A percentile compares a stretch with the other conserved stretches of the same genome.
These are phyloP conservation scores for Saccharomyces kudriavzevii DNA, from an alignment of 805 yeast species.

Conservation along the genomic window DNA sequence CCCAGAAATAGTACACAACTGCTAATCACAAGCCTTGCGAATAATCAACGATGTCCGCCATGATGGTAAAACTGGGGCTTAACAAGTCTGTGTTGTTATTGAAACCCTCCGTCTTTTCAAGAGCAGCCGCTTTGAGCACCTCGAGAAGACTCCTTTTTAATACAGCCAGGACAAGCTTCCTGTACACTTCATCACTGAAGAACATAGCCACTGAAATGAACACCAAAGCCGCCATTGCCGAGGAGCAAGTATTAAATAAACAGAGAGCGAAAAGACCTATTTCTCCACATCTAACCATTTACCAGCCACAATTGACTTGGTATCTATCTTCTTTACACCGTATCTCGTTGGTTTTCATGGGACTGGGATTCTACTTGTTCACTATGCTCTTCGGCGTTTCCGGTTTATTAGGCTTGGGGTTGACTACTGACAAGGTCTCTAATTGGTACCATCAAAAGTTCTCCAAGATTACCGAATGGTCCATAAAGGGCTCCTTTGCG, in stretches of 20 bases:
- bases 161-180: constrained; percentile 8
- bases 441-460: constrained; percentile 44
- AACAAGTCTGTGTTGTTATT: constrained; percentile 5
- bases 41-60: not conserved
- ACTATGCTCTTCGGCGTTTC: constrained; percentile 69
- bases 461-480: constrained; percentile 54
- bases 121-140: constrained; percentile 4
- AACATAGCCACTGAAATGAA: constrained; percentile 3
- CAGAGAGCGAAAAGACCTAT: constrained; percentile 85
- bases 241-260: constrained; percentile 58
- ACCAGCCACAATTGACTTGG: constrained; percentile 86
- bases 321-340: constrained; percentile 76
- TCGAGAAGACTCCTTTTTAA: constrained; percentile 4
- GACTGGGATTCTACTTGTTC: constrained; percentile 68
- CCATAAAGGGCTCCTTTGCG: constrained; percentile 61
- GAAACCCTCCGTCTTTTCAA: constrained; percentile 8
- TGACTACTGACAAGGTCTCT: constrained; percentile 31
- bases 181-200: not conserved
- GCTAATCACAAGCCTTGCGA: not conserved
- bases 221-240: constrained; percentile 51
- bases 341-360: constrained; percentile 78
- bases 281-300: constrained; percentile 85
- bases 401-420: constrained; percentile 48
- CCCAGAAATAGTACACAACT: not conserved
- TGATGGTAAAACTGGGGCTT: constrained; percentile 14